Conservation (phyloP, 305 asterid species). For the Caryopteris hybrid region DNA sequence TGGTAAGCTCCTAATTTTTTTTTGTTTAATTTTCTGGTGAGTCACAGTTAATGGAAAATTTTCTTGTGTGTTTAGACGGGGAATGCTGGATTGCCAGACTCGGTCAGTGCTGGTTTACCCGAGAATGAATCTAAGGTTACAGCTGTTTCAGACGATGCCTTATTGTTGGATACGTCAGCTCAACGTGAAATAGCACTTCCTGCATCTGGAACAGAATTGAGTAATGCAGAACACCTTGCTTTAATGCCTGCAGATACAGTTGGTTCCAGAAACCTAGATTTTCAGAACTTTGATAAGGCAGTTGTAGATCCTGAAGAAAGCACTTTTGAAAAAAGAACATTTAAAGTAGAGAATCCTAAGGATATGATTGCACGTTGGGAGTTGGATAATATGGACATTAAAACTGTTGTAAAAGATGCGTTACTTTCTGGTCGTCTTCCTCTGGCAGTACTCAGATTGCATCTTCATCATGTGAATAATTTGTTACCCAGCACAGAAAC, state of each 20-base stretch:
- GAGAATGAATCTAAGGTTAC: conserved; percentile 55
- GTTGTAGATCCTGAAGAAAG: conserved; percentile 52
- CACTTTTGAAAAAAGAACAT: conserved; percentile 34
- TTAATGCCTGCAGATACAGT: conserved; percentile 50
- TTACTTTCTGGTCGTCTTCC: conserved; percentile 95
- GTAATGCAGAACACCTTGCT: conserved; percentile 52
- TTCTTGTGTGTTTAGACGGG: conserved; percentile 43
- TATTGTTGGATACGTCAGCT: conserved; percentile 38
- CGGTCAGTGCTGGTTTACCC: conserved; percentile 36
- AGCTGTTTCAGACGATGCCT: conserved; percentile 40
- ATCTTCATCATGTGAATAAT: conserved; percentile 65
- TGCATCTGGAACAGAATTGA: conserved; percentile 41
- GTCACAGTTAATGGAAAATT: conserved; percentile 8
- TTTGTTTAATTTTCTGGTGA: conserved; percentile 11
- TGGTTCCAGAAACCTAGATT: conserved; percentile 31
- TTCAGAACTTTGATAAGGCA: conserved; percentile 38
- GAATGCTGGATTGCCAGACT: conserved; percentile 34
- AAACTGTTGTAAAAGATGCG: conserved; percentile 88
- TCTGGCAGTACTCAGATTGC: conserved; percentile 91
- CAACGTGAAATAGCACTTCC: conserved; percentile 34
- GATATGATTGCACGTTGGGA: conserved; percentile 98
- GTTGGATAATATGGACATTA: conserved; percentile 70
- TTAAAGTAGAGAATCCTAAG: conserved; percentile 67
- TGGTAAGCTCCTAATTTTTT: conserved; percentile 42
- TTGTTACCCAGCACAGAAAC: conserved; percentile 51